These are phyloP conservation scores for Daldinia loculata DNA, from an alignment of 495 filamentous ascomycete species.

Conservation along the genomic window DNA sequence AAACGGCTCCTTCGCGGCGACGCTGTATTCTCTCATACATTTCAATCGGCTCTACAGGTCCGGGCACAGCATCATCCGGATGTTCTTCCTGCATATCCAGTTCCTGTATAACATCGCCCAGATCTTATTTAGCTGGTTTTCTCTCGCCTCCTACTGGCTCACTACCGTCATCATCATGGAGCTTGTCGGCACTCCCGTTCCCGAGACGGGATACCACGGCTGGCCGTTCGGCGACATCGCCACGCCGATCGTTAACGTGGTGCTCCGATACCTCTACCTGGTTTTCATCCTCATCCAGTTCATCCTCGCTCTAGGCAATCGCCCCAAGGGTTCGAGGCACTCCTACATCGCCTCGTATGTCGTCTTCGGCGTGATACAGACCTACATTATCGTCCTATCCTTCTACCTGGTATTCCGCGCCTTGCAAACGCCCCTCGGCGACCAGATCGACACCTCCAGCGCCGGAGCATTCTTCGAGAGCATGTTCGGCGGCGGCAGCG, in stretches of 20 bases:
- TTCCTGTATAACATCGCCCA: constrained; percentile 93
- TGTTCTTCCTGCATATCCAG: constrained; percentile 98
- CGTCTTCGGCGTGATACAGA: constrained; percentile 66
- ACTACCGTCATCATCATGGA: constrained; percentile 93
- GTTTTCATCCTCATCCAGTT: constrained; percentile 92
- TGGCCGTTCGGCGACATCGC: not conserved
- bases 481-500: constrained; percentile 79
- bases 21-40: constrained; percentile 97
- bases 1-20: constrained; percentile 97
- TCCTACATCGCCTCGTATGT: constrained; percentile 90
- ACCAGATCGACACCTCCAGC: not conserved
- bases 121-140: constrained; percentile 93
- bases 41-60: constrained; percentile 98
- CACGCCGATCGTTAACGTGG: constrained; percentile 88
- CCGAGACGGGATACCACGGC: not conserved
- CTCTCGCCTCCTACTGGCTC: constrained; percentile 90
- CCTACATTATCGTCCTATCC: not conserved
- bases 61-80: constrained; percentile 93
- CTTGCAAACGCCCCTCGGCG: not conserved
- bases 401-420: not conserved
- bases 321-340: constrained; percentile 92
- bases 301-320: constrained; percentile 93
- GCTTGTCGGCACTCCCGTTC: not conserved
- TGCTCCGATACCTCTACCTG: constrained; percentile 90
- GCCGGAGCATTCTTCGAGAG: constrained; percentile 58